These are phyloP conservation scores for Mycena haematopus DNA, from an alignment of 768 basidiomycete species.

Conservation along the genomic window DNA sequence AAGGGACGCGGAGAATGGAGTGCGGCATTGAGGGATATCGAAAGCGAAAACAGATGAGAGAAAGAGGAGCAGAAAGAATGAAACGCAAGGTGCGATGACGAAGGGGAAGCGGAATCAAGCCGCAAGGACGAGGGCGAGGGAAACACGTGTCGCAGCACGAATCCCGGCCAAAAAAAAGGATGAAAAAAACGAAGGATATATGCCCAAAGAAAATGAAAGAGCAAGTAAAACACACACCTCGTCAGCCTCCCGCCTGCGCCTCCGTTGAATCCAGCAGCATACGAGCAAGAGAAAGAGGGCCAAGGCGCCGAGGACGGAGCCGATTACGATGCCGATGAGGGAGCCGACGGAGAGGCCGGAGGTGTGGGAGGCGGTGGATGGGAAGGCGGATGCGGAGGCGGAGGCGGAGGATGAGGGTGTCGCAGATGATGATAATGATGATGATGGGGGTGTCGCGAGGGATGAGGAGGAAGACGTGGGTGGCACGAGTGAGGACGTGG, in stretches of 20 bases:
- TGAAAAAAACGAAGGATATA: too few species aligned
- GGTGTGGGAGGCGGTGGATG: slow-evolving; percentile 26
- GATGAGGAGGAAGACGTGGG: slow-evolving; percentile 32
- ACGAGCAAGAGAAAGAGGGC: slow-evolving; percentile 58
- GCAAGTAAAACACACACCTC: slow-evolving; percentile 12
- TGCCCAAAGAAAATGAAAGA: neutral
- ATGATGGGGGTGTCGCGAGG: slow-evolving; percentile 29
- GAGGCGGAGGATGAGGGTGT: slow-evolving; percentile 8
- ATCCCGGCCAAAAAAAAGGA: too few species aligned
- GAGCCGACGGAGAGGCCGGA: slow-evolving; percentile 44
- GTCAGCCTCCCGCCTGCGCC: neutral
- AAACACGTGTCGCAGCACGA: too few species aligned
- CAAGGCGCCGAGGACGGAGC: slow-evolving; percentile 64
- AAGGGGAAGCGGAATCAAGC: too few species aligned
- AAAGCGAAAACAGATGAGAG: too few species aligned
- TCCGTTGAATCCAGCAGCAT: slow-evolving; percentile 43
- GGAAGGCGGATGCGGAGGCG: too few species aligned
- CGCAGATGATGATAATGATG: slow-evolving; percentile 28
- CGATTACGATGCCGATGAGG: slow-evolving; percentile 64
- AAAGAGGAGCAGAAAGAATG: too few species aligned
- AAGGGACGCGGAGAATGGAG: too few species aligned
- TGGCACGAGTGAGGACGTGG: slow-evolving; percentile 27
- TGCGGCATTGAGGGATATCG: too few species aligned
- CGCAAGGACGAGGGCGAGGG: too few species aligned
- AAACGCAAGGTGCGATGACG: too few species aligned